phyloP scores from a whole-genome alignment of 2,329 filamentous ascomycete genomes.

The Colletotrichum eleusines region DNA sequence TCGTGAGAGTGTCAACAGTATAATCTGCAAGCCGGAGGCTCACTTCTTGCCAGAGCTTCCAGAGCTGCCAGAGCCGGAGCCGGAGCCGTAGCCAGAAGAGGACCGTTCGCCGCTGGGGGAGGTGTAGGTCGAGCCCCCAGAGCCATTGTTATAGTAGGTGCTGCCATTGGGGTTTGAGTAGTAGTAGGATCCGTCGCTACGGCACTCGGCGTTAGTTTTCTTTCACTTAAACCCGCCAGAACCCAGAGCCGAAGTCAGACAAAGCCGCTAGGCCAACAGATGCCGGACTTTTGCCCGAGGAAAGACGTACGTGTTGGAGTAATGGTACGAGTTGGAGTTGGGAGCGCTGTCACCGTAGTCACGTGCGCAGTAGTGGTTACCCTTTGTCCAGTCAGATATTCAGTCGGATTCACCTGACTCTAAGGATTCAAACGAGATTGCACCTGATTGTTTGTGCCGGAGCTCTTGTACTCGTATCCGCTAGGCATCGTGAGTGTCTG shows the following conservation, averaged over 20 bases:
- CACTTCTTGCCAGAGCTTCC: slow-evolving; percentile 35
- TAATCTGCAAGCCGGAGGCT: not conserved
- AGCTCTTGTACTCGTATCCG: slow-evolving; percentile 59
- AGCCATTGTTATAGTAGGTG: slow-evolving; percentile 75
- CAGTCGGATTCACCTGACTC: no score
- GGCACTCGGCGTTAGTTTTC: slow-evolving; percentile 12
- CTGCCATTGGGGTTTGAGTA: slow-evolving; percentile 78
- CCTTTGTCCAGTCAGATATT: slow-evolving; percentile 55
- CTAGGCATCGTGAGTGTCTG: slow-evolving; percentile 41
- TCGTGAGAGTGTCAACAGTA: not conserved
- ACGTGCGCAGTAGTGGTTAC: slow-evolving; percentile 76
- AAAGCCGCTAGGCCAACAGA: not conserved
- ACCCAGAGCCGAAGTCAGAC: no score
- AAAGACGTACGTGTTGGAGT: slow-evolving; percentile 69
- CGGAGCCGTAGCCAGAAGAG: slow-evolving; percentile 44
- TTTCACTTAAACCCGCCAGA: not conserved
- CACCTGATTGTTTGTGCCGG: slow-evolving; percentile 74
- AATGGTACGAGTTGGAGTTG: slow-evolving; percentile 74
- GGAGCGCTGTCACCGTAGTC: slow-evolving; percentile 69
- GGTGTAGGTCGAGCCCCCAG: slow-evolving; percentile 71
- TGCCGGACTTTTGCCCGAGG: not conserved
- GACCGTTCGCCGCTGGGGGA: slow-evolving; percentile 58
- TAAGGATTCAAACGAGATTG: slow-evolving; percentile 20
- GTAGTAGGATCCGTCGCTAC: slow-evolving; percentile 76
- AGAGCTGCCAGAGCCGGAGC: slow-evolving; percentile 35